Percentiles rank a stretch among this genome's conserved stretches.
Evolutionary conservation across 1,284 basidiomycete genomes (phyloP).

Genomic region (Sphaerobolus stellatus): DNA sequence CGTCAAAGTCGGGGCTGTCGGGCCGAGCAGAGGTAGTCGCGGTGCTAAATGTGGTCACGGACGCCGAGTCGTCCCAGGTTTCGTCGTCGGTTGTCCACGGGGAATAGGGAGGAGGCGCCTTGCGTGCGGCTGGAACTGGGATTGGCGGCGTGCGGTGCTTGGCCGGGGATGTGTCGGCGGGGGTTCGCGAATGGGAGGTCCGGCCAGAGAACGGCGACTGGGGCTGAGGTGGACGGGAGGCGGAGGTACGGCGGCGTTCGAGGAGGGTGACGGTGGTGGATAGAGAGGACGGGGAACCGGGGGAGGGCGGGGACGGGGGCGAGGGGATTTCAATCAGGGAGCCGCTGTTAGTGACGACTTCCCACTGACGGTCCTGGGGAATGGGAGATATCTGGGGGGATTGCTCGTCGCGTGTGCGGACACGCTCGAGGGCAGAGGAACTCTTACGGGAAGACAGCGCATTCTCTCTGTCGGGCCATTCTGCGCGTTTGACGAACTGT

Average conservation of each 20-base stretch:
- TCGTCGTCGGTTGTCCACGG: conserved; percentile 66
- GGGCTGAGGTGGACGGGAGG: conserved; percentile 22
- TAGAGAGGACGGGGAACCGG: conserved; percentile 2
- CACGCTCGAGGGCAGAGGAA: conserved; percentile 54
- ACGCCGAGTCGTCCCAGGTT: conserved; percentile 39
- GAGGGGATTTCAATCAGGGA: conserved; percentile 19
- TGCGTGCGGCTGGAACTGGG: neutral
- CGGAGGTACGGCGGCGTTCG: conserved; percentile 6
- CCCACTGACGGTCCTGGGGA: conserved; percentile 28
- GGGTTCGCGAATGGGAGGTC: conserved; percentile 24
- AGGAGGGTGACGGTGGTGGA: conserved; percentile 10
- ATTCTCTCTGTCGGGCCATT: conserved; percentile 72
- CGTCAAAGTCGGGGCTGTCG: conserved; percentile 25
- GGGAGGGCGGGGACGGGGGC: conserved; percentile 2
- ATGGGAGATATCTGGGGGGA: neutral
- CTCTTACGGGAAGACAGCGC: conserved; percentile 63
- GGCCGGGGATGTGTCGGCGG: conserved; percentile 2
- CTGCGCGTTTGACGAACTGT: conserved; percentile 74
- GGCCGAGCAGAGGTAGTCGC: conserved; percentile 52
- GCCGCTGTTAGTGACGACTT: conserved; percentile 34
- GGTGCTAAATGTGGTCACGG: conserved; percentile 52
- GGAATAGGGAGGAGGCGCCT: conserved; percentile 38
- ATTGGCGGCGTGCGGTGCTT: too few relatives aligned
- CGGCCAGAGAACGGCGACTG: conserved; percentile 18
- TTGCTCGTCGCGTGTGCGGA: conserved; percentile 24